Conservation (phyloP, 1,139 yeast genomes). For the Pneumocystis jirovecii region DNA sequence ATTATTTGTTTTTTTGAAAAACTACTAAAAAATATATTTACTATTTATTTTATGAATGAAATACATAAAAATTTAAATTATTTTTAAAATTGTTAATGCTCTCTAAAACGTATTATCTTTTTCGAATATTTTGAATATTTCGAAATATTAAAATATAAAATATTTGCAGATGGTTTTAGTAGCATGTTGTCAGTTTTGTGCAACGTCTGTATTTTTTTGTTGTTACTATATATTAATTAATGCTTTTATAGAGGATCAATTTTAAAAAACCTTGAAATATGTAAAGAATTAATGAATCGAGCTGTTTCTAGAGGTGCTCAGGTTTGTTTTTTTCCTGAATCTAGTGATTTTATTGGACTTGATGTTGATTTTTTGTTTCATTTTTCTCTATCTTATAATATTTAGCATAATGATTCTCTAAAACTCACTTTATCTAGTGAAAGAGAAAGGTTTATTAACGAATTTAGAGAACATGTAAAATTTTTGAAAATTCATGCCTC, state of each 20-base stretch:
- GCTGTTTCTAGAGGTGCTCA: constrained; percentile 31
- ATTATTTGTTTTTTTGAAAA: neutral
- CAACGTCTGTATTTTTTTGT: neutral
- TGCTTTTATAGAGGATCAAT: constrained; percentile 19
- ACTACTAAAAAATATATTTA: too few relatives aligned
- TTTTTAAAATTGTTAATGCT: neutral
- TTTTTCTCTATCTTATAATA: neutral
- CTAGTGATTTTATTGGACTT: constrained; percentile 68
- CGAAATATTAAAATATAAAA: neutral
- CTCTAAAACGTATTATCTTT: neutral
- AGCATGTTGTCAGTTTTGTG: neutral
- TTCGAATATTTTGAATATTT: too few relatives aligned
- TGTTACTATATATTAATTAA: neutral
- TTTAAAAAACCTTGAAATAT: constrained; percentile 41
- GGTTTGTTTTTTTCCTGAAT: constrained; percentile 77
- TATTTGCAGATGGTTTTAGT: neutral
- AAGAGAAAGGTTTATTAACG: constrained; percentile 27
- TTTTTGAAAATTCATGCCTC: constrained; percentile 25
- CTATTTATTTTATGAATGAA: too few relatives aligned
- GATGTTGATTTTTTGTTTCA: neutral
- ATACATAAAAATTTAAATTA: too few relatives aligned
- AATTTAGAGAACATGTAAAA: constrained; percentile 36
- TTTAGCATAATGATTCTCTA: neutral
- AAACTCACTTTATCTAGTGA: neutral
- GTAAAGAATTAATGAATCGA: constrained; percentile 36